Evolutionary conservation across 129 eudicot genomes (phyloP).

Genomic region (Centrapalus pauciflorus): DNA sequence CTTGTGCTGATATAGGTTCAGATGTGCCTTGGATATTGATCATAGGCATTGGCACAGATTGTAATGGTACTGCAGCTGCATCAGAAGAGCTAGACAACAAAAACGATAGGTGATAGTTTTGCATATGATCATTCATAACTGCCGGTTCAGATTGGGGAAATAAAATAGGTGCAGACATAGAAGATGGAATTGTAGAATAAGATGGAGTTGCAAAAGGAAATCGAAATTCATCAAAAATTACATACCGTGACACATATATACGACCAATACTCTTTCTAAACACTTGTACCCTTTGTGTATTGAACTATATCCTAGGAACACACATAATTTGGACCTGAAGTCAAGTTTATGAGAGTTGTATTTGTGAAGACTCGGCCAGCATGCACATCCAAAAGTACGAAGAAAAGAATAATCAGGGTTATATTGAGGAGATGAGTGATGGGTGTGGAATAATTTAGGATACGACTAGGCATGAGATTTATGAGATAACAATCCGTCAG

Average conservation of each 20-base stretch:
- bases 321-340: neutral
- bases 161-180: neutral
- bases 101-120: neutral
- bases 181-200: neutral
- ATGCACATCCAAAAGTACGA: no score
- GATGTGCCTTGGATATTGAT: no score
- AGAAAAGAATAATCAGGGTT: no score
- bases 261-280: neutral
- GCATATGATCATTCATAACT: neutral
- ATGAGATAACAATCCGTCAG: no score
- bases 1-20: no score
- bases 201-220: neutral
- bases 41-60: no score
- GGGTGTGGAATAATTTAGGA: no score
- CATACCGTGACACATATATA: neutral
- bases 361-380: neutral
- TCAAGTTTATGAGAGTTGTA: neutral
- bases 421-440: no score
- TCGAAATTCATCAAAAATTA: neutral
- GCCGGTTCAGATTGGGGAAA: neutral
- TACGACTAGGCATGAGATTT: no score
- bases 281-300: no score
- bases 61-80: neutral
- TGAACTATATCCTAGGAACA: neutral
- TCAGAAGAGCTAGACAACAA: neutral